phyloP scores from a whole-genome alignment of 2,329 filamentous ascomycete species.

The Colletotrichum sp. region DNA sequence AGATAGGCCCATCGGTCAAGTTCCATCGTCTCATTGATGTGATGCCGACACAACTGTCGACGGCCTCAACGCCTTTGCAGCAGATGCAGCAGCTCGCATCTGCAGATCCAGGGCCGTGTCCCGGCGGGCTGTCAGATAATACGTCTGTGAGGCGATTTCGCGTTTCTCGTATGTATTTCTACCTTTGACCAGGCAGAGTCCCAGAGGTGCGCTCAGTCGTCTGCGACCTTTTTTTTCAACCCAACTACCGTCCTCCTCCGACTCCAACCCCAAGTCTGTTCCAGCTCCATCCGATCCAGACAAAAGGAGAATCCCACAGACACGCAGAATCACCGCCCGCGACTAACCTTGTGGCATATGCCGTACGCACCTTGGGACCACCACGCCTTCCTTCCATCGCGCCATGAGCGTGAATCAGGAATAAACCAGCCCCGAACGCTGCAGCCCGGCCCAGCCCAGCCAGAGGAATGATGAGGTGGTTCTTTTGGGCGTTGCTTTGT shows the following conservation, averaged over 20 bases:
- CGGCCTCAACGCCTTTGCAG: not conserved
- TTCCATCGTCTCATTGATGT: not conserved
- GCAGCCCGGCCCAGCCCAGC: not conserved
- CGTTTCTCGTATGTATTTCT: not conserved
- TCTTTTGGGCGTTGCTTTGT: not conserved
- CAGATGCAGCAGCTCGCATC: not conserved
- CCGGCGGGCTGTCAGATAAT: constrained; percentile 5
- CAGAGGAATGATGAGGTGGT: not conserved
- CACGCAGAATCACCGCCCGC: not conserved
- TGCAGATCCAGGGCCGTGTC: constrained; percentile 11
- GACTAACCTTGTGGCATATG: not conserved
- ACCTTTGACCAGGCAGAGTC: not conserved
- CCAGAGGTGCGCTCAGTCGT: not conserved
- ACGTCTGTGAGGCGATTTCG: not conserved
- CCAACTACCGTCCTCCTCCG: not conserved
- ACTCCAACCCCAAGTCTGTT: not conserved
- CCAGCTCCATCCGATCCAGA: not conserved
- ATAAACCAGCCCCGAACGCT: not conserved
- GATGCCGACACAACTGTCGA: not conserved
- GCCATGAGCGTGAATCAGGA: not conserved
- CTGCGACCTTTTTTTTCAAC: not conserved
- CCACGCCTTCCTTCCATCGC: not conserved
- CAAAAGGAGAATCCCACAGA: not conserved
- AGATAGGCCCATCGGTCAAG: not conserved
- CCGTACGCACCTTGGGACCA: not conserved